Evolutionary conservation across 371 early-diverging fungal genomes (phyloP), one percentile per base, ranked within the genome.

Genomic region (Cokeromyces recurvatus): DNA sequence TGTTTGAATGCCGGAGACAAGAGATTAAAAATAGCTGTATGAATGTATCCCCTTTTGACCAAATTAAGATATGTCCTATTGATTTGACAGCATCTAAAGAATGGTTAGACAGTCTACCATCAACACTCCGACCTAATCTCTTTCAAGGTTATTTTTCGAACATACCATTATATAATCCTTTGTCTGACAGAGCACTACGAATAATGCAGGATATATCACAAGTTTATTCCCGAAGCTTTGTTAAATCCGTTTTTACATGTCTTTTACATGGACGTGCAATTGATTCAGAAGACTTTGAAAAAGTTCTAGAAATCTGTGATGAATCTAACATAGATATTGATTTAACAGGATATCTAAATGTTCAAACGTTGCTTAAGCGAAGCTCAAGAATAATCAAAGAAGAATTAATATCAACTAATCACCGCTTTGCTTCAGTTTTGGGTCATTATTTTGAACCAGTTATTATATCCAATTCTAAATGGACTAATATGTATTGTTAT

Each of bases 271-370:
- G 83, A 0, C 72, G 78, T 20, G 59, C 68, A 1, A 68, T 88
- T 17, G 69, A 67, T 20, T 50, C 64, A 6, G 50, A 53, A n/a
- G 89, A 90, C 57, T 66, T 88, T 35, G 71, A 76, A 23, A 79
- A 74, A 43, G 84, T 84, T 0, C 51, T 84, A 8, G 71, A 73
- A n/a, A 67, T 78, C 16, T 90, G 89, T 52, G 69, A 75, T 19
- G 79, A 84, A 40, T 72, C 78, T 1, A 65, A 67, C n/a, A 57
- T 89, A 23, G 83, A 85, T 41, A 80, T 89, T 43, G 86, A 89
- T 52, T 59, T 90, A 9, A 87, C 91, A 1, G 78, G 74, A 0
- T 87, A 83, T 49, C 51, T 90, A 2, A 89, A 90, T 51, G 84
- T 84, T 0, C 74, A 84, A 44, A 74, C 83, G 5, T 59, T 81